Conservation (phyloP, 2,329 filamentous ascomycete genomes). For the Sordariomycetes sp. region DNA sequence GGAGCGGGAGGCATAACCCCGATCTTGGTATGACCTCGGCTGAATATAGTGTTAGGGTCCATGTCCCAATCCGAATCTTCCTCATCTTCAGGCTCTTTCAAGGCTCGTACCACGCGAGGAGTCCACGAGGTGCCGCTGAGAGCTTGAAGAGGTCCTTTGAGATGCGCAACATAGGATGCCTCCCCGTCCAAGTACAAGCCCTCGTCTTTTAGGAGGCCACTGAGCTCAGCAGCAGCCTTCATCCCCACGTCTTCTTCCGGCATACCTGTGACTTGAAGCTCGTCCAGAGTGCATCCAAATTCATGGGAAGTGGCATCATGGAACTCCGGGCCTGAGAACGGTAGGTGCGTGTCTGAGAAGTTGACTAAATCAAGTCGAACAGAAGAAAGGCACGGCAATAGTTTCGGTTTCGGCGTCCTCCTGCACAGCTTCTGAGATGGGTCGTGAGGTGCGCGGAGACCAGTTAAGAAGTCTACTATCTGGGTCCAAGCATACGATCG, state of each 20-base stretch:
- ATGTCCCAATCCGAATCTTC: conserved; percentile 11
- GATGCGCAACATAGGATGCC: conserved; percentile 31
- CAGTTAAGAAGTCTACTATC: conserved; percentile 41
- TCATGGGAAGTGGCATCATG: conserved; percentile 45
- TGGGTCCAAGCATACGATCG: conserved; percentile 46
- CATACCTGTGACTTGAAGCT: conserved; percentile 42
- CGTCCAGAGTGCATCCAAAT: conserved; percentile 42
- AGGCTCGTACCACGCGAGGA: conserved; percentile 35
- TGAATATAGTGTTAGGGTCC: conserved; percentile 10
- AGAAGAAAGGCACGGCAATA: conserved; percentile 36
- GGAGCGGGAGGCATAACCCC: conserved; percentile 29
- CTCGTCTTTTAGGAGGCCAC: conserved; percentile 43
- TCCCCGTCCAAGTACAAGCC: conserved; percentile 39
- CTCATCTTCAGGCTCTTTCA: conserved; percentile 17
- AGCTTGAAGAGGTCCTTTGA: conserved; percentile 24
- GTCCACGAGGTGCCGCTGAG: conserved; percentile 29
- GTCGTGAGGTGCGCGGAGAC: conserved; percentile 40
- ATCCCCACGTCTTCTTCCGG: conserved; percentile 38
- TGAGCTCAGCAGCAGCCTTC: conserved; percentile 36
- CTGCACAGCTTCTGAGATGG: conserved; percentile 25
- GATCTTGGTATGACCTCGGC: conserved; percentile 15
- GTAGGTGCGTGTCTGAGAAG: conserved; percentile 36
- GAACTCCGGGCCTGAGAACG: conserved; percentile 34
- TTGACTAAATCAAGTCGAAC: conserved; percentile 47
- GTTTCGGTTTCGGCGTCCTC: conserved; percentile 25